phyloP scores from a whole-genome alignment of 805 yeast species.

The Candida germanica region DNA sequence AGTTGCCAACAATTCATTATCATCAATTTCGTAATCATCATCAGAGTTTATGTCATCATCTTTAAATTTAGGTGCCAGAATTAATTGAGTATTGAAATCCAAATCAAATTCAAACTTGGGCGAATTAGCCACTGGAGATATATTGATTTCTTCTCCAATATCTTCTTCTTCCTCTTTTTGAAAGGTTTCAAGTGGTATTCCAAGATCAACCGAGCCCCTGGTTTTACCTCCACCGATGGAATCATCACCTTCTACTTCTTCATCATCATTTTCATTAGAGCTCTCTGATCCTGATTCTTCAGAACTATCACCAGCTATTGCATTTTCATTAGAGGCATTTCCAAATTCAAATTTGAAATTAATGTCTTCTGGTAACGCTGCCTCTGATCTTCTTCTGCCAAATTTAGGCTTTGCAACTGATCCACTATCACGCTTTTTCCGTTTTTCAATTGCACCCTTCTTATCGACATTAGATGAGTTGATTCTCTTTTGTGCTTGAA shows the following conservation, averaged over 20 bases:
- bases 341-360: slow-evolving; percentile 43
- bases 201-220: slow-evolving; percentile 11
- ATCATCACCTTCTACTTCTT: slow-evolving; percentile 7
- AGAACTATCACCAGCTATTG: slow-evolving; percentile 20
- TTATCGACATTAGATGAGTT: slow-evolving; percentile 51
- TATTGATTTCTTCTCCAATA: slow-evolving; percentile 52
- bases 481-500: slow-evolving; percentile 66
- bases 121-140: slow-evolving; percentile 9
- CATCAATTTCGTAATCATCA: slow-evolving; percentile 62
- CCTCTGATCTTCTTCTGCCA: slow-evolving; percentile 36
- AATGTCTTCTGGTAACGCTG: slow-evolving; percentile 42
- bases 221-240: background rate
- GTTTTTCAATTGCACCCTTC: slow-evolving; percentile 34
- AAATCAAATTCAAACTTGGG: slow-evolving; percentile 6
- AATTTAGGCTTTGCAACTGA: slow-evolving; percentile 21
- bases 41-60: slow-evolving; percentile 52
- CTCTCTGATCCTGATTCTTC: slow-evolving; percentile 8
- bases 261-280: slow-evolving; percentile 17
- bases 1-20: slow-evolving; percentile 44
- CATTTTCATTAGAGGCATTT: slow-evolving; percentile 20
- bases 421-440: slow-evolving; percentile 8
- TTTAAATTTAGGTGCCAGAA: slow-evolving; percentile 51
- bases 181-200: background rate
- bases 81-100: slow-evolving; percentile 15
- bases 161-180: slow-evolving; percentile 44